phyloP scores from a whole-genome alignment of 768 basidiomycete species.

The Infundibulicybe gibba region DNA sequence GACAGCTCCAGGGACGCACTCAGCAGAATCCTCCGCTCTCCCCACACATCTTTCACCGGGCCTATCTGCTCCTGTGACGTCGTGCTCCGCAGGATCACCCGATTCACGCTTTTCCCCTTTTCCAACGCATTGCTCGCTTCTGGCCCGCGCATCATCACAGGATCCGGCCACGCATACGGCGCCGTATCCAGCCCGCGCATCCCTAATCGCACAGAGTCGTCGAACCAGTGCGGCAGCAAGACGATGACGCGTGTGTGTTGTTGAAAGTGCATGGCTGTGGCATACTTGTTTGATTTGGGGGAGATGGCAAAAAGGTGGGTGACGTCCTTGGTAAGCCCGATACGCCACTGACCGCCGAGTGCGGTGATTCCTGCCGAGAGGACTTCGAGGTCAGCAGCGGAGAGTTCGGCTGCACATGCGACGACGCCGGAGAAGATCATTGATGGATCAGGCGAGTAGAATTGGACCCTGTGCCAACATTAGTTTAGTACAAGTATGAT shows the following conservation, averaged over 20 bases:
- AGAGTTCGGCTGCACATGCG: slow-evolving; percentile 65
- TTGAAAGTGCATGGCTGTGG: slow-evolving; percentile 53
- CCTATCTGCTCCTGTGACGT: slow-evolving; percentile 3
- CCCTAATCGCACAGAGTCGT: slow-evolving; percentile 67
- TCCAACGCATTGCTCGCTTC: slow-evolving; percentile 12
- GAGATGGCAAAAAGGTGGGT: slow-evolving; percentile 77
- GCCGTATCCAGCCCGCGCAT: slow-evolving; percentile 43
- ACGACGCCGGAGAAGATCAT: slow-evolving; percentile 83
- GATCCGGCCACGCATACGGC: slow-evolving; percentile 75
- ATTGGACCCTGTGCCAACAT: slow-evolving; percentile 9
- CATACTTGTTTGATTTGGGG: slow-evolving; percentile 49
- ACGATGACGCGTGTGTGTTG: slow-evolving; percentile 57
- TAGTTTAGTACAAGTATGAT: too few relatives aligned
- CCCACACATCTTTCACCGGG: slow-evolving; percentile 46
- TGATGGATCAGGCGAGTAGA: slow-evolving; percentile 73
- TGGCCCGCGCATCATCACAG: slow-evolving; percentile 37
- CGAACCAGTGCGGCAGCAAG: slow-evolving; percentile 91
- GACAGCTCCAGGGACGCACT: slow-evolving; percentile 54
- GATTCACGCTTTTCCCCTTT: slow-evolving; percentile 28
- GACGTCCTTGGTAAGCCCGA: slow-evolving; percentile 75
- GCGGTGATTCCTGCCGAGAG: slow-evolving; percentile 69
- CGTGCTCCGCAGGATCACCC: slow-evolving; percentile 16
- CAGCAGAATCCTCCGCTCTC: slow-evolving; percentile 56
- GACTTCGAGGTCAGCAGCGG: slow-evolving; percentile 64
- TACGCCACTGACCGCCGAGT: slow-evolving; percentile 81